phyloP scores from a whole-genome alignment of 2,329 filamentous ascomycete genomes.

The Talaromyces albobiverticillius region DNA sequence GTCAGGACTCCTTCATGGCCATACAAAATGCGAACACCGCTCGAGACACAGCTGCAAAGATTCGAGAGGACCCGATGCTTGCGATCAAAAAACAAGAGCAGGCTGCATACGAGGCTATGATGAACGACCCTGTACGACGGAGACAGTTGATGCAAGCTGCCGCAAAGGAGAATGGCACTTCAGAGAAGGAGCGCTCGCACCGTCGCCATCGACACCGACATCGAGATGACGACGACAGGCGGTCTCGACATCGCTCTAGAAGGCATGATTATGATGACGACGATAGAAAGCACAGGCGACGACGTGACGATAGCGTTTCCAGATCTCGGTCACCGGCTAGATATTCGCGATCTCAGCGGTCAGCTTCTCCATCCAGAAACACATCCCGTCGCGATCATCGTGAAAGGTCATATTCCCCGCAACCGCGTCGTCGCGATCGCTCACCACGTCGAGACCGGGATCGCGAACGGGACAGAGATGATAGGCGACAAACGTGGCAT shows the following conservation, averaged over 20 bases:
- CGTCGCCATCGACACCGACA: constrained; percentile 29
- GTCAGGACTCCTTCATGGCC: constrained; percentile 61
- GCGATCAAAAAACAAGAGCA: constrained; percentile 93
- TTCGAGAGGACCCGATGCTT: constrained; percentile 84
- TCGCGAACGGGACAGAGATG: constrained; percentile 24
- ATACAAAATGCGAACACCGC: constrained; percentile 65
- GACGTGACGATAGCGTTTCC: constrained; percentile 26
- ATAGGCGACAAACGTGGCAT: constrained; percentile 28
- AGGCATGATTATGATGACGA: constrained; percentile 18
- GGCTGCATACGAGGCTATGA: constrained; percentile 64
- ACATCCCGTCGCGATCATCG: constrained; percentile 15
- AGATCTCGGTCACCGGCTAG: constrained; percentile 31
- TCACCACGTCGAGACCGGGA: constrained; percentile 29
- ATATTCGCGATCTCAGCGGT: constrained; percentile 30
- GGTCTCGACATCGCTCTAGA: constrained; percentile 18
- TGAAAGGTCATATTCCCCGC: constrained; percentile 22
- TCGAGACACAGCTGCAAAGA: constrained; percentile 79
- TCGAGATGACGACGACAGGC: constrained; percentile 20
- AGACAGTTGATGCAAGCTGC: constrained; percentile 60
- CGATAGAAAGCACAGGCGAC: constrained; percentile 32
- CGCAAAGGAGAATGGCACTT: constrained; percentile 29
- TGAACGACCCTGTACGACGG: constrained; percentile 43
- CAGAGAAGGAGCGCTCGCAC: constrained; percentile 48
- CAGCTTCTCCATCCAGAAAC: constrained; percentile 30
- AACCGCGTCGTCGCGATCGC: constrained; percentile 28